These are phyloP conservation scores for Melampsora larici-populina DNA, from an alignment of 1,284 basidiomycete genomes.

Conservation along the genomic window DNA sequence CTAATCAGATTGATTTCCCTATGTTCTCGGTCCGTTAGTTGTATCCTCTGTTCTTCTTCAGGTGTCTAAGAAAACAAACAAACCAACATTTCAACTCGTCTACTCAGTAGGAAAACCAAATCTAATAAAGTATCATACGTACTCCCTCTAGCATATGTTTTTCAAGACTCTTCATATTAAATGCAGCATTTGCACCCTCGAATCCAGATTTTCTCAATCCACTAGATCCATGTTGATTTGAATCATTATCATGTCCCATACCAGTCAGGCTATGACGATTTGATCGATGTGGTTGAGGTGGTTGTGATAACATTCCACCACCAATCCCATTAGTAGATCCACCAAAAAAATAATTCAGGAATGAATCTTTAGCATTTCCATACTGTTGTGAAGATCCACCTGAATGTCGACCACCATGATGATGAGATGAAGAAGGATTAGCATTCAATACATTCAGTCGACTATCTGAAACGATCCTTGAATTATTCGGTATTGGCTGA, in stretches of 20 bases:
- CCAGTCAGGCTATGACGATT: not conserved
- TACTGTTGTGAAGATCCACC: conserved; percentile 48
- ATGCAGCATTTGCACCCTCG: conserved; percentile 79
- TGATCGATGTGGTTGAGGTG: conserved; percentile 10
- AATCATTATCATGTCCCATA: not conserved
- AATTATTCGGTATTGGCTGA: conserved; percentile 51
- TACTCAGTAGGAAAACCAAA: conserved; percentile 10
- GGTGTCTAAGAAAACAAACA: conserved; percentile 58
- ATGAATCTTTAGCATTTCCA: conserved; percentile 69
- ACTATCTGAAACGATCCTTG: conserved; percentile 41
- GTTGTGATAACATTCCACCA: conserved; percentile 24
- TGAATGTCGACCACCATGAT: conserved; percentile 55
- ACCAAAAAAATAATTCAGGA: conserved; percentile 91
- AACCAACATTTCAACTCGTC: not conserved
- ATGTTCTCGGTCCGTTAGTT: conserved; percentile 75
- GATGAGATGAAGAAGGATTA: conserved; percentile 50
- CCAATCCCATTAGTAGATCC: conserved; percentile 52
- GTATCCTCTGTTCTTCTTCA: conserved; percentile 61
- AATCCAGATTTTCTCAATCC: conserved; percentile 59
- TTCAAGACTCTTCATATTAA: conserved; percentile 97
- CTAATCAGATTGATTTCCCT: conserved; percentile 95
- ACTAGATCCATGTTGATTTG: conserved; percentile 20
- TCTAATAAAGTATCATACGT: conserved; percentile 6
- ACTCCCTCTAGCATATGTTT: conserved; percentile 64
- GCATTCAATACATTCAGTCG: conserved; percentile 48